Conservation (phyloP, 2,329 filamentous ascomycete genomes). For the Pseudogymnoascus sp. region DNA sequence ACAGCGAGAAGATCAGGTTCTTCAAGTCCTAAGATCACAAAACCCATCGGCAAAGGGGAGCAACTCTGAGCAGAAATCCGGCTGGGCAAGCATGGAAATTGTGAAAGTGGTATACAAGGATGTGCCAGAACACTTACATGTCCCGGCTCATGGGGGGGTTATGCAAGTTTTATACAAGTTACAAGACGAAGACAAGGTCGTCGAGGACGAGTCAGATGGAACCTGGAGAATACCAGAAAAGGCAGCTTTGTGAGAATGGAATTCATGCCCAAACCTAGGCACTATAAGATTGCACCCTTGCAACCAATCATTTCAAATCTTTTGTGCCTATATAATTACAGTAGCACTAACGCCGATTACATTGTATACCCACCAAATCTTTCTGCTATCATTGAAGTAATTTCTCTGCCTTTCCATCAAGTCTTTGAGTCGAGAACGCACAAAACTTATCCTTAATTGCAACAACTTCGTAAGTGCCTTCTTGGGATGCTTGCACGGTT, state of each 20-base stretch:
- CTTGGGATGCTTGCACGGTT: conserved; percentile 75
- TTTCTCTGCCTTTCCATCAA: conserved; percentile 38
- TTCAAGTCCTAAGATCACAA: conserved; percentile 49
- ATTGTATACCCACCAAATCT: neutral
- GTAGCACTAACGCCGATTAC: neutral
- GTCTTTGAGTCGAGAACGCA: conserved; percentile 68
- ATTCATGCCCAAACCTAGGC: neutral
- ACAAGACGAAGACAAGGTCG: conserved; percentile 60
- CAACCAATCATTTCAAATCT: neutral
- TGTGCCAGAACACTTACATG: conserved; percentile 65
- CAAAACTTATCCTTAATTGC: conserved; percentile 92
- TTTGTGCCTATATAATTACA: neutral
- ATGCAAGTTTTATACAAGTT: conserved; percentile 75
- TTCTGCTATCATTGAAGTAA: conserved; percentile 12
- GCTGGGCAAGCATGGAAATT: conserved; percentile 67
- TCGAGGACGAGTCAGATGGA: conserved; percentile 29
- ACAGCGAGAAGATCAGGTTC: conserved; percentile 69
- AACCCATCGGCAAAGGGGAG: conserved; percentile 24
- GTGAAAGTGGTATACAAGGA: conserved; percentile 82
- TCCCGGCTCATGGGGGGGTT: conserved; percentile 67
- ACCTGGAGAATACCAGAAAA: conserved; percentile 37
- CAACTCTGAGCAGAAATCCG: conserved; percentile 10
- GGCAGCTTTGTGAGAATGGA: conserved; percentile 32
- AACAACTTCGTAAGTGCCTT: conserved; percentile 96
- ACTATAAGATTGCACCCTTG: neutral